Base-by-base conservation (phyloP, 2,329 filamentous ascomycete species). In the Penicillium sp. region DNA sequence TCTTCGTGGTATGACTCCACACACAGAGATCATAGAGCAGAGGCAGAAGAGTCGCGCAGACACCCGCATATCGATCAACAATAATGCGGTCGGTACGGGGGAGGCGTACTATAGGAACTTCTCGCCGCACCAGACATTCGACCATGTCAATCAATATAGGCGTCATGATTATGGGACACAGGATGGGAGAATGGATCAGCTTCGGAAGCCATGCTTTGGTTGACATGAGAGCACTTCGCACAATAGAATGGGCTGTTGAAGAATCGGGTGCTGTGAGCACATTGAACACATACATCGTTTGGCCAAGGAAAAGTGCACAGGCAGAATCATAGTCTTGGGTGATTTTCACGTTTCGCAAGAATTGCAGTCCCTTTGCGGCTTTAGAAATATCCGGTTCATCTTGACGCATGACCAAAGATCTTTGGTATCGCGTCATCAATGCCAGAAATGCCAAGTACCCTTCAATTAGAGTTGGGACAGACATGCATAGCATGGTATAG, bases 71-170 rank as follows among this genome's bases (percentile, higher is more conserved):
- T 20, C 66, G 61, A 45, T 71, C 67, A n/a, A 70, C 58, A 27
- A 66, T 55, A 30, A 58, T 36, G 36, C 52, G 54, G 17, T 55
- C 54, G 4, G 56, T 46, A 13, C 24, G 21, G 8, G 52, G 48
- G 24, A 65, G 59, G 46, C 60, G 60, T 7, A 71, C 58, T 27
- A 70, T 61, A 12, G 69, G 68, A 4, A 68, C 42, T 36, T 70
- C 62, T 26, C 69, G 64, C 36, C 60, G 60, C 6, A 65, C 51
- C 26, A 71, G 39, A 39, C 63, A 69, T 26, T 65, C 63, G 13
- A 67, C 55, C 4, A 64, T 71, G 48, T 71, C 68, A 40, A 68
- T 53, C 21, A 71, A 52, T 30, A 70, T 57, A 7, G 67, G 64
- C 0, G 63, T 51, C 51, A 69, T 60, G 27, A 57, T 60, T 12